These are phyloP conservation scores for Pulicaria dysenterica DNA, from an alignment of 129 eudicot species.

Conservation along the genomic window DNA sequence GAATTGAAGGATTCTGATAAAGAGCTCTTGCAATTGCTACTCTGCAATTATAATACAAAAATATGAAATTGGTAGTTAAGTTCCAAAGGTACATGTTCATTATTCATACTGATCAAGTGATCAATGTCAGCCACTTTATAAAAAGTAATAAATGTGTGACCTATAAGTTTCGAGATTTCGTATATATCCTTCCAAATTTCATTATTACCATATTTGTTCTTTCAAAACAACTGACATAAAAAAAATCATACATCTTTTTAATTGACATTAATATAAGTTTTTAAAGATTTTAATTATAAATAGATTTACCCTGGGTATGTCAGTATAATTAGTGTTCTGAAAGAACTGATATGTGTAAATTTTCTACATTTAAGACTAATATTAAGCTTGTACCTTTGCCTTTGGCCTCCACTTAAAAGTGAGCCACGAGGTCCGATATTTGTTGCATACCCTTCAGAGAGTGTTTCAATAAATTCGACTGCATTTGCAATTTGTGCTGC, in stretches of 20 bases:
- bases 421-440: conserved; percentile 91
- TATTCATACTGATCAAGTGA: neutral
- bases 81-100: neutral
- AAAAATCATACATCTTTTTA: no score
- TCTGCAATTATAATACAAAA: conserved; percentile 39
- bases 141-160: neutral
- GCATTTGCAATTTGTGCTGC: conserved; percentile 94
- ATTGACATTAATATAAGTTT: no score
- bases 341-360: neutral
- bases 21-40: conserved; percentile 94
- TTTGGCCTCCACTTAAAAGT: conserved; percentile 87
- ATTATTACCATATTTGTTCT: no score
- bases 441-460: conserved; percentile 64
- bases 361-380: neutral
- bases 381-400: conserved; percentile 66
- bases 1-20: conserved; percentile 81
- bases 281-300: no score
- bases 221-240: no score
- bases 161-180: no score
- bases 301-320: no score
- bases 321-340: no score
- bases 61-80: neutral
- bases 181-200: no score
- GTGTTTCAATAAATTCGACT: conserved; percentile 70
- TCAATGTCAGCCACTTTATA: neutral